These are phyloP conservation scores for Paulownia fortunei DNA, from an alignment of 257 asterid genomes.

Conservation along the genomic window DNA sequence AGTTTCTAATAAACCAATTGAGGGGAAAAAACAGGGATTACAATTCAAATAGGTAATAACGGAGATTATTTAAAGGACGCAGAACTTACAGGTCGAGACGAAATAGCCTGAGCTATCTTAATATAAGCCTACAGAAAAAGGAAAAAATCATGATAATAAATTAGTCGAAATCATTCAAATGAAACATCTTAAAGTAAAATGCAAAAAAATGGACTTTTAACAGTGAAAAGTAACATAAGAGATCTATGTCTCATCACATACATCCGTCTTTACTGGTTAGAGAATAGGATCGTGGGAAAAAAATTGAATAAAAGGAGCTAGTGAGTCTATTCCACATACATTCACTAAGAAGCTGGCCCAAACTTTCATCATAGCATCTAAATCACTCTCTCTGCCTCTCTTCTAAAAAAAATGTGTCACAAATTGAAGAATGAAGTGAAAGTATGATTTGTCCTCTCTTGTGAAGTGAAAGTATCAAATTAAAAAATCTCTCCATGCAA, in stretches of 20 bases:
- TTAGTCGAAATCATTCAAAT: constrained; percentile 24
- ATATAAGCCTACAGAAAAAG: constrained; percentile 77
- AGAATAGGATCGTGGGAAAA: background rate
- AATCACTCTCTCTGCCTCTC: background rate
- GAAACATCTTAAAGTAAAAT: constrained; percentile 23
- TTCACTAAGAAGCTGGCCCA: background rate
- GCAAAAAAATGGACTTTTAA: constrained; percentile 1
- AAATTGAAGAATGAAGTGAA: background rate
- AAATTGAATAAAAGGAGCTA: background rate
- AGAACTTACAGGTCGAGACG: constrained; percentile 90
- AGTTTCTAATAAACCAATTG: background rate
- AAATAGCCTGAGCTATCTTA: constrained; percentile 97
- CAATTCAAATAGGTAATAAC: constrained; percentile 12
- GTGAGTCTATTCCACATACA: constrained; percentile 1
- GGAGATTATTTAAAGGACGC: constrained; percentile 13
- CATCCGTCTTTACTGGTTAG: background rate
- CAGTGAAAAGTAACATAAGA: constrained; percentile 11
- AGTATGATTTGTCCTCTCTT: no score
- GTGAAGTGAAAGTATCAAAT: background rate
- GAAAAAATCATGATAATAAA: constrained; percentile 13
- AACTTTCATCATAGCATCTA: background rate
- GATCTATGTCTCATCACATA: background rate
- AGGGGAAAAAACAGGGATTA: background rate
- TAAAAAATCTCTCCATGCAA: background rate
- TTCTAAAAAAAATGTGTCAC: background rate